Evolutionary conservation across 1,284 basidiomycete genomes (phyloP).

Genomic region (Fomitopsis betulina): DNA sequence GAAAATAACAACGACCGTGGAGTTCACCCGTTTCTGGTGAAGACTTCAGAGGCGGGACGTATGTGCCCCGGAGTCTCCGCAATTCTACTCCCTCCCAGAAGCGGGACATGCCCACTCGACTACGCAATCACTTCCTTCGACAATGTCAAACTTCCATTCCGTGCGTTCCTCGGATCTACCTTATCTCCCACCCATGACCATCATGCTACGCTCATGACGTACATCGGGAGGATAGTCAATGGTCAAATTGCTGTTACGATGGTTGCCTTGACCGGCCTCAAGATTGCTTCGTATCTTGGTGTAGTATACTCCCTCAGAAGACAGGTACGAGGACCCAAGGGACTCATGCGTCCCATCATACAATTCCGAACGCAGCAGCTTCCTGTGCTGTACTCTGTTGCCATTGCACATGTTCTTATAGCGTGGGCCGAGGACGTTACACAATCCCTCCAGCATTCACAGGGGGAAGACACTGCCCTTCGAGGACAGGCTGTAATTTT

Average conservation of each 20-base stretch:
- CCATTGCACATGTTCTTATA: slow-evolving; percentile 41
- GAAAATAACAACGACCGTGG: slow-evolving; percentile 16
- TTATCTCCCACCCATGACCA: slow-evolving; percentile 28
- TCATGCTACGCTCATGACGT: slow-evolving; percentile 44
- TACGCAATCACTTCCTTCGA: slow-evolving; percentile 45
- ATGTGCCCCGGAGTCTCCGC: not conserved
- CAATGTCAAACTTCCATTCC: slow-evolving; percentile 38
- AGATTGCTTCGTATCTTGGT: slow-evolving; percentile 43
- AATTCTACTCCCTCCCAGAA: slow-evolving; percentile 38
- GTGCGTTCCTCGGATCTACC: slow-evolving; percentile 30
- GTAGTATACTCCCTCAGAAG: slow-evolving; percentile 46
- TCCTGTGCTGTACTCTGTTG: slow-evolving; percentile 43
- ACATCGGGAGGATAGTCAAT: slow-evolving; percentile 47
- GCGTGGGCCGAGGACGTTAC: slow-evolving; percentile 40
- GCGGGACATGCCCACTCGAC: slow-evolving; percentile 42
- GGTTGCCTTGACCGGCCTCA: slow-evolving; percentile 35
- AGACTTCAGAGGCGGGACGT: not conserved
- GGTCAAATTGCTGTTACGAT: slow-evolving; percentile 38
- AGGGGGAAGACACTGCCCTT: slow-evolving; percentile 31
- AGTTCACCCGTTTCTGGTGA: slow-evolving; percentile 21
- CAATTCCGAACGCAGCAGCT: slow-evolving; percentile 55
- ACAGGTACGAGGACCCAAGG: slow-evolving; percentile 37
- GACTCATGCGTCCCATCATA: slow-evolving; percentile 40
- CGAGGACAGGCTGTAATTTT: slow-evolving; percentile 46
- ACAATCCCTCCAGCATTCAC: slow-evolving; percentile 8